Percentiles rank a stretch among this genome's conserved stretches.
Conservation (phyloP, 106 monocot species). For the Dioscorea alata region DNA sequence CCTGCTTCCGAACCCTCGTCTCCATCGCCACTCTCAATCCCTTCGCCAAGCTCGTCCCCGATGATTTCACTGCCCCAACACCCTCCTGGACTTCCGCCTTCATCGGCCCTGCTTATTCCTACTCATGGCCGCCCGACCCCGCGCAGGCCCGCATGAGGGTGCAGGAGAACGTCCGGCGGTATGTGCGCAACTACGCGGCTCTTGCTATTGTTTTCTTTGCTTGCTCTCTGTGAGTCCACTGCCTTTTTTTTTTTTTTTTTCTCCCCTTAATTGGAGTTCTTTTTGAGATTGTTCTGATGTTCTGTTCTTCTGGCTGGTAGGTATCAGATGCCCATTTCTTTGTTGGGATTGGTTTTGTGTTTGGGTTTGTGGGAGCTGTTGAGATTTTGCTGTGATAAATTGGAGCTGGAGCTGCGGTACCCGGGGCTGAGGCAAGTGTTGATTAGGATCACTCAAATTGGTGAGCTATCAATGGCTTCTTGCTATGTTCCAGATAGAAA, state of each 20-base stretch:
- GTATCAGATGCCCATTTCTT: constrained; percentile 74
- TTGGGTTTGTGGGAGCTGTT: constrained; percentile 73
- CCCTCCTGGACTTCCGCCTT: constrained; percentile 76
- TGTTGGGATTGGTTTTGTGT: constrained; percentile 52
- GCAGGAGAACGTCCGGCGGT: constrained; percentile 86
- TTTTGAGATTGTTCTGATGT: background rate
- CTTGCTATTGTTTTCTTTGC: constrained; percentile 57
- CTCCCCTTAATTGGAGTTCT: background rate
- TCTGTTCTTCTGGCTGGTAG: constrained; percentile 21
- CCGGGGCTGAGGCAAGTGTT: constrained; percentile 41
- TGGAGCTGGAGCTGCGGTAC: constrained; percentile 40
- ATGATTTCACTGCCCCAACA: constrained; percentile 43
- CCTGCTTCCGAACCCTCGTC: constrained; percentile 34
- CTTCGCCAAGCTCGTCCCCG: constrained; percentile 58
- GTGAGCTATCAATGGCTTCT: constrained; percentile 32
- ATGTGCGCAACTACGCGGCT: constrained; percentile 63
- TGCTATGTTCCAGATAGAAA: no score
- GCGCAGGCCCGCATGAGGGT: constrained; percentile 70
- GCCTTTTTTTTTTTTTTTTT: no score
- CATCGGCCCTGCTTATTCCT: constrained; percentile 41
- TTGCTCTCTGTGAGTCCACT: constrained; percentile 57
- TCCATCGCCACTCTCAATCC: constrained; percentile 72
- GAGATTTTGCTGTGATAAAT: constrained; percentile 40
- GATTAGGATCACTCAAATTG: constrained; percentile 35
- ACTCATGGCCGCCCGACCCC: constrained; percentile 65